Evolutionary conservation across 805 yeast genomes (phyloP).

Genomic region (Suhomyces kilbournensis): DNA sequence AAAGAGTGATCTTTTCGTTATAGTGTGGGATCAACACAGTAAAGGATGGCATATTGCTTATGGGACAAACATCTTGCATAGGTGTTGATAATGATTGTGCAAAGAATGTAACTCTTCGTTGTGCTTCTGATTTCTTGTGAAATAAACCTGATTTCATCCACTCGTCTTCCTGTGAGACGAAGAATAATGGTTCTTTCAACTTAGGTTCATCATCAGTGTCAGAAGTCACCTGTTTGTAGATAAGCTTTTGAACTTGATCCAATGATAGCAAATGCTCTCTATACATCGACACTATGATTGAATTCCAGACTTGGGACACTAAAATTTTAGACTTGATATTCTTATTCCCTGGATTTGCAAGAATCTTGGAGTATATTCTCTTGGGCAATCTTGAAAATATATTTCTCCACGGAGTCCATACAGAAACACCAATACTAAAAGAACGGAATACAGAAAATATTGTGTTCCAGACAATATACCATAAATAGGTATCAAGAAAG

Average conservation of each 20-base stretch:
- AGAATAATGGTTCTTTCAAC: constrained; percentile 71
- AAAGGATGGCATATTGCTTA: constrained; percentile 72
- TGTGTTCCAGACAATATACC: constrained; percentile 84
- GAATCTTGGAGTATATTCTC: constrained; percentile 67
- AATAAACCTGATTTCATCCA: constrained; percentile 56
- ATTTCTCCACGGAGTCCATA: constrained; percentile 89
- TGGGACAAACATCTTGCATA: constrained; percentile 67
- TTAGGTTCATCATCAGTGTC: constrained; percentile 37
- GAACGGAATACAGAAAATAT: constrained; percentile 69
- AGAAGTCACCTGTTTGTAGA: constrained; percentile 49
- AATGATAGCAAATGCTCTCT: constrained; percentile 73
- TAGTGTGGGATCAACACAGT: constrained; percentile 87
- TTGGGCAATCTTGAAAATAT: constrained; percentile 73
- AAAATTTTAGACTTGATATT: constrained; percentile 43
- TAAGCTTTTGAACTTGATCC: constrained; percentile 65
- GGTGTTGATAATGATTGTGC: constrained; percentile 89
- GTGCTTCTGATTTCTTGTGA: constrained; percentile 69
- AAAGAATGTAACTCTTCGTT: constrained; percentile 79
- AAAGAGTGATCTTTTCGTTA: constrained; percentile 73
- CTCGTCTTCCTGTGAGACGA: constrained; percentile 79
- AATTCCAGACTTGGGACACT: constrained; percentile 62
- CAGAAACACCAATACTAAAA: constrained; percentile 71
- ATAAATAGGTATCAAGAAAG: constrained; percentile 76
- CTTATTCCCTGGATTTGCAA: constrained; percentile 42
- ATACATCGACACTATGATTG: constrained; percentile 78